Evolutionary conservation across 2,329 filamentous ascomycete genomes (phyloP).

Genomic region (Fusarium tjaetaba): DNA sequence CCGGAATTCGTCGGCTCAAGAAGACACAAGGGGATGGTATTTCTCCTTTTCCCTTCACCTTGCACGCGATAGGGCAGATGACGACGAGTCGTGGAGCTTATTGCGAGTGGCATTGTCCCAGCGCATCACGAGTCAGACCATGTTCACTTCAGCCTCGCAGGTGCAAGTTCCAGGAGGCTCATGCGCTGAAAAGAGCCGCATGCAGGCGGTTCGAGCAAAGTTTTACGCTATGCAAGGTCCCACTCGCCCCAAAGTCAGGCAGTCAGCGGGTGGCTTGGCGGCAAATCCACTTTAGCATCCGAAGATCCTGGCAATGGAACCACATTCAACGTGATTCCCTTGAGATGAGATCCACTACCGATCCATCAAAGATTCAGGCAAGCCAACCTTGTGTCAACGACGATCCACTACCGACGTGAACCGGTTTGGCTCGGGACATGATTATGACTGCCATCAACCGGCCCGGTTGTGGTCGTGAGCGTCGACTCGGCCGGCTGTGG

Average conservation of each 20-base stretch:
- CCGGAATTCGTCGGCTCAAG: conserved; percentile 30
- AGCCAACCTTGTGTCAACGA: conserved; percentile 46
- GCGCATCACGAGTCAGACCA: conserved; percentile 16
- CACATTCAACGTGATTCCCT: conserved; percentile 29
- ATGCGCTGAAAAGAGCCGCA: conserved; percentile 31
- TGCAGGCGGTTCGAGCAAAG: conserved; percentile 33
- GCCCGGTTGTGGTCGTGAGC: conserved; percentile 7
- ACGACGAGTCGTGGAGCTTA: conserved; percentile 17
- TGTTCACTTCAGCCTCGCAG: conserved; percentile 1
- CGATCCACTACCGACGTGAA: conserved; percentile 33
- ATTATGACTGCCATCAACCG: not conserved
- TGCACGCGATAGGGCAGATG: conserved; percentile 7
- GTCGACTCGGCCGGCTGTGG: conserved; percentile 31
- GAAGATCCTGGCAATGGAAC: conserved; percentile 19
- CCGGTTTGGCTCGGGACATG: conserved; percentile 21
- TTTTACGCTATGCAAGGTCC: conserved; percentile 29
- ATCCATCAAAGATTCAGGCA: conserved; percentile 38
- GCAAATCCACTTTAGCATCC: conserved; percentile 15
- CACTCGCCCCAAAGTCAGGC: conserved; percentile 8
- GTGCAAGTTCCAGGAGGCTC: not conserved
- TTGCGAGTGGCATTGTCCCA: conserved; percentile 25
- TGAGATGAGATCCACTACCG: conserved; percentile 41
- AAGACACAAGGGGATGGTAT: not conserved
- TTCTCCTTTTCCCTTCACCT: not conserved
- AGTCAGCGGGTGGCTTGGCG: conserved; percentile 32